These are phyloP conservation scores for Ramaria rubella DNA, from an alignment of 768 basidiomycete species.

Conservation along the genomic window DNA sequence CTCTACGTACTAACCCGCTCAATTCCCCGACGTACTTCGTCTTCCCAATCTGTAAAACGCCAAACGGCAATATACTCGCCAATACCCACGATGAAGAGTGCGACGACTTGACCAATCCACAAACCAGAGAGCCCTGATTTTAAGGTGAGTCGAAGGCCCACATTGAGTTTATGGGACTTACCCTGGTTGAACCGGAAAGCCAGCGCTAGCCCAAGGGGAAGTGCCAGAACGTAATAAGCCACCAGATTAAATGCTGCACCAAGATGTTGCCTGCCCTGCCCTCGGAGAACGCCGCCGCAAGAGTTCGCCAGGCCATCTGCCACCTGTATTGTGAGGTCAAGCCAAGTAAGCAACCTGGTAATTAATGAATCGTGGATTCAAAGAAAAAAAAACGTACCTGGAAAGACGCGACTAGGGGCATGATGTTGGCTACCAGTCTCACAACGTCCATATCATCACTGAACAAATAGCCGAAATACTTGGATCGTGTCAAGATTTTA, in stretches of 20 bases:
- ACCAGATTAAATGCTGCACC: conserved; percentile 69
- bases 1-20: conserved; percentile 1
- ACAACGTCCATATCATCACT: conserved; percentile 57
- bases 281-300: conserved; percentile 43
- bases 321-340: conserved; percentile 26
- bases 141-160: conserved; percentile 22
- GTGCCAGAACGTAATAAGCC: conserved; percentile 52
- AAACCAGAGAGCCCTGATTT: conserved; percentile 39
- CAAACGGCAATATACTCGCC: conserved; percentile 60
- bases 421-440: conserved; percentile 39
- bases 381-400: conserved; percentile 28
- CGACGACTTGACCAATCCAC: conserved; percentile 65
- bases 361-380: neutral
- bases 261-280: conserved; percentile 58
- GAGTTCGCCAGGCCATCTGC: conserved; percentile 48
- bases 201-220: conserved; percentile 46
- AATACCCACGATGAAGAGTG: conserved; percentile 62
- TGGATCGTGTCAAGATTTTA: neutral
- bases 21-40: conserved; percentile 35
- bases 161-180: too few species aligned
- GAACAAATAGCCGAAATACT: conserved; percentile 65
- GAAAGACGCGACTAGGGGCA: conserved; percentile 51
- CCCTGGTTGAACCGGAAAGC: conserved; percentile 33
- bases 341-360: neutral
- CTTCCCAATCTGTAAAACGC: conserved; percentile 44